phyloP scores from a whole-genome alignment of 176 grass and related monocot genomes.

The Canna indica region DNA sequence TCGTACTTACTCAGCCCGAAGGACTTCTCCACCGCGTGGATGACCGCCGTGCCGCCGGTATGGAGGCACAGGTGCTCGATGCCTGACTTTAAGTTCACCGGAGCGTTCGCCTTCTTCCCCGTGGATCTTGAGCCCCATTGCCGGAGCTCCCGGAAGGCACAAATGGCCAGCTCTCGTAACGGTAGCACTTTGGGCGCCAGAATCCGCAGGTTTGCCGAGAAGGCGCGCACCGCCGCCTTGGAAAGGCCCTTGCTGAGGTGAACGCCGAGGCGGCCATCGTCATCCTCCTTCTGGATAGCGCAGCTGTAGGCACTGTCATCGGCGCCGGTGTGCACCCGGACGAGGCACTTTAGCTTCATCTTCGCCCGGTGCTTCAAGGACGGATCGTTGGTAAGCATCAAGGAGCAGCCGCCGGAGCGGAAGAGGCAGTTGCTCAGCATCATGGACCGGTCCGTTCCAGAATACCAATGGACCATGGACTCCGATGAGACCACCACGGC shows the following conservation, averaged over 20 bases:
- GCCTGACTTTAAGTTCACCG: constrained; percentile 37
- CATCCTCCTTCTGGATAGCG: constrained; percentile 43
- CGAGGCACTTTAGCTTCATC: constrained; percentile 45
- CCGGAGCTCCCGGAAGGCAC: constrained; percentile 11
- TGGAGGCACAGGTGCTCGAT: constrained; percentile 60
- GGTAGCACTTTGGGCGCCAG: constrained; percentile 45
- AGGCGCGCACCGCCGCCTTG: too few species aligned
- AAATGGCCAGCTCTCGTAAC: constrained; percentile 29
- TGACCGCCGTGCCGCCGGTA: too few species aligned
- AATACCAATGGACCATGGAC: constrained; percentile 53
- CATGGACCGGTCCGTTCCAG: constrained; percentile 53
- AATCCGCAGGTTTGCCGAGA: constrained; percentile 27
- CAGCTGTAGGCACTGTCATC: constrained; percentile 39
- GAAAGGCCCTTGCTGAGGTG: constrained; percentile 52
- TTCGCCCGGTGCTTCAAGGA: constrained; percentile 24
- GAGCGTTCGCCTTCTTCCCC: neutral
- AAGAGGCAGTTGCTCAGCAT: constrained; percentile 61
- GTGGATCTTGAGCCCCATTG: neutral
- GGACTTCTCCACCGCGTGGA: constrained; percentile 33
- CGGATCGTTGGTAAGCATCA: constrained; percentile 47
- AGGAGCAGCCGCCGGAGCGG: constrained; percentile 30
- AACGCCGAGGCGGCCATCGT: constrained; percentile 34
- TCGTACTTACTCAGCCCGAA: constrained; percentile 34
- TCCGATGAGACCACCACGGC: constrained; percentile 51
- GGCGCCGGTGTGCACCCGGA: constrained; percentile 40